A percentile compares a stretch with the other conserved stretches of the same genome.
phyloP scores from a whole-genome alignment of 257 asterid species.

The Fraxinus cuspidata region DNA sequence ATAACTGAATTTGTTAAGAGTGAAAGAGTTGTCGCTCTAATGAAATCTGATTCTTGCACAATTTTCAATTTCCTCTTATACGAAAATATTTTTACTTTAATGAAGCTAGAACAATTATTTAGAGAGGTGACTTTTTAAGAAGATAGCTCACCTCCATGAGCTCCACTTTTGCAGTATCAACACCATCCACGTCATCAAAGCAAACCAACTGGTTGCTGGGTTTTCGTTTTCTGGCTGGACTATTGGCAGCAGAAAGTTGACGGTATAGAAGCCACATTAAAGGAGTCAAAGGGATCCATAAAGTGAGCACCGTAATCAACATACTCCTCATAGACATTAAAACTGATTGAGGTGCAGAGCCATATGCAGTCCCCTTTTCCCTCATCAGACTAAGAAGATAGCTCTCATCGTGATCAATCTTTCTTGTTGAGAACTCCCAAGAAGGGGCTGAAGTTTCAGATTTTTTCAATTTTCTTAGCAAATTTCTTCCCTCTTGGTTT shows the following conservation, averaged over 20 bases:
- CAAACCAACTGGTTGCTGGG: slow-evolving; percentile 63
- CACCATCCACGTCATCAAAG: slow-evolving; percentile 94
- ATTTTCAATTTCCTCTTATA: not conserved
- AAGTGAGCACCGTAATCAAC: slow-evolving; percentile 68
- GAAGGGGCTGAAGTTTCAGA: slow-evolving; percentile 38
- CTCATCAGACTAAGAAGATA: slow-evolving; percentile 90
- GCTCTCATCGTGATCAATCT: slow-evolving; percentile 87
- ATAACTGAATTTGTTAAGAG: not conserved
- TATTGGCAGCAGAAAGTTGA: slow-evolving; percentile 80
- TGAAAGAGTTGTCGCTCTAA: not conserved
- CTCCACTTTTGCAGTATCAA: slow-evolving; percentile 89
- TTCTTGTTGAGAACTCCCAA: slow-evolving; percentile 88
- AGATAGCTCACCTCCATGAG: slow-evolving; percentile 77
- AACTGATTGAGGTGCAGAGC: slow-evolving; percentile 87
- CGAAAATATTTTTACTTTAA: not conserved
- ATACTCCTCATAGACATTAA: slow-evolving; percentile 63
- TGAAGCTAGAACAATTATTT: not conserved
- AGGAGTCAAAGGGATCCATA: slow-evolving; percentile 95
- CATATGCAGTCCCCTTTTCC: slow-evolving; percentile 70
- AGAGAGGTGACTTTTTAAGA: not conserved
- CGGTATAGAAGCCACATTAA: slow-evolving; percentile 89
- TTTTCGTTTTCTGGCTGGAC: slow-evolving; percentile 72
- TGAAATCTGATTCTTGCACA: not conserved
- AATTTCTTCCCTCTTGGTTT: slow-evolving; percentile 26
- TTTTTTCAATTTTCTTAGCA: slow-evolving; percentile 35